Evolutionary conservation across 768 basidiomycete genomes (phyloP).

Genomic region (Rhizopogon sp.): DNA sequence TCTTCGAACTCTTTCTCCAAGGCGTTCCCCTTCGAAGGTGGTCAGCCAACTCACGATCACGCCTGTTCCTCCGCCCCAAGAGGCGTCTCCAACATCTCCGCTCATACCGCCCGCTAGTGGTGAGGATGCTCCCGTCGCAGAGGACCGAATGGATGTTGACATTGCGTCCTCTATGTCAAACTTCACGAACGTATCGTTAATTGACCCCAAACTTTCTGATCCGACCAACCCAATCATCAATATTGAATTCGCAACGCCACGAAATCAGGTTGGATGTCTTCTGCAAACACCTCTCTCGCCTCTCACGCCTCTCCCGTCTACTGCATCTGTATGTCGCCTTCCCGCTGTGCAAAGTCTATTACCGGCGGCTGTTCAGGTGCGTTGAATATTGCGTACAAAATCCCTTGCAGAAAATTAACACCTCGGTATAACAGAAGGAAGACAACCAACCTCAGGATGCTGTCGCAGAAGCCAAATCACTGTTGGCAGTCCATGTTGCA

Average conservation of each 20-base stretch:
- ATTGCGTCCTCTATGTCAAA: slow-evolving; percentile 9
- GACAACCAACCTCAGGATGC: background rate
- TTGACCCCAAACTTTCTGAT: slow-evolving; percentile 11
- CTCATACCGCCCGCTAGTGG: background rate
- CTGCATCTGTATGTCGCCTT: slow-evolving; percentile 26
- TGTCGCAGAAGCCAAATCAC: background rate
- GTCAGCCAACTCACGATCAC: slow-evolving; percentile 21
- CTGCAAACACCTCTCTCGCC: slow-evolving; percentile 31
- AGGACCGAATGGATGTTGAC: slow-evolving; percentile 22
- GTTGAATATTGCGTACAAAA: background rate
- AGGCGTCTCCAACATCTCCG: background rate
- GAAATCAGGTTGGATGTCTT: background rate
- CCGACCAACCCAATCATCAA: slow-evolving; percentile 28
- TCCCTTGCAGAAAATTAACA: background rate
- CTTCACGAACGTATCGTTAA: slow-evolving; percentile 15
- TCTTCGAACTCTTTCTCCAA: slow-evolving; percentile 16
- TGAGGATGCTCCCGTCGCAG: background rate
- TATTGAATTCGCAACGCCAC: slow-evolving; percentile 1
- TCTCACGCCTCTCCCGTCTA: slow-evolving; percentile 48
- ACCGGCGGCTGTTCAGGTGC: slow-evolving; percentile 9
- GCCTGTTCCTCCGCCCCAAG: slow-evolving; percentile 16
- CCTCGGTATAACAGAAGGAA: background rate
- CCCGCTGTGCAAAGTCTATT: slow-evolving; percentile 10
- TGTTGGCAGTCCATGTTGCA: slow-evolving; percentile 1
- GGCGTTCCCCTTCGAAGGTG: slow-evolving; percentile 17